Base-by-base conservation (phyloP, 805 yeast species). In the Pichia cabralensis region DNA sequence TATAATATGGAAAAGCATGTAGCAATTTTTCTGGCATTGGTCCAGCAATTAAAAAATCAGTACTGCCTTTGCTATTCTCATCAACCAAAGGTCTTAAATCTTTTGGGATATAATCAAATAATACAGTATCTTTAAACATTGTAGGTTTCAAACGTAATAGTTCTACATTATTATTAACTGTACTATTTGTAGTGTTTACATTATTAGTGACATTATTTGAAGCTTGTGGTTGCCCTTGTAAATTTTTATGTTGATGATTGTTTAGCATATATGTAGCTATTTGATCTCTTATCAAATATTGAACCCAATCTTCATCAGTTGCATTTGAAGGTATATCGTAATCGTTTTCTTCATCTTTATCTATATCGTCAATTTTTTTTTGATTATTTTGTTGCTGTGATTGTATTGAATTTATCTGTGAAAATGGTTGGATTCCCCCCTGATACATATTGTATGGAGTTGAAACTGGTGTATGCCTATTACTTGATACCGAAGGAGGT, bases 241-340 rank as follows among this genome's bases (percentile, higher is more conserved):
- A 28, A 8, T 31, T 24, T 13, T 33, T 34, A 14, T 31, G 36
- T n/a, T n/a, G n/a, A n/a, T n/a, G n/a, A n/a, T n/a, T n/a, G 6
- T 36, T 26, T 13, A 42, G 33, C 11, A 39, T 15, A 14, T 36
- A 30, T 11, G 39, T 36, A 6, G 33, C 23, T n/a, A 42, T 42
- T 23, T 42, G 45, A 28, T 49, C 56, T 34, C 61, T 43, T 6
- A 55, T 33, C 9, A 52, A 36, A 36, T 48, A 57, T 19, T 47
- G 49, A 5, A 58, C 42, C 62, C 62, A 58, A 35, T 58, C 61
- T 8, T 49, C 54, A 39, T 57, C 61, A 3, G 51, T 43, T 9
- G 40, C 39, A 19, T 12, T 17, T 8, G 40, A 27, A 5, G 44
- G 40, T 12, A 42, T 39, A n/a, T 40, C 44, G 5, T 39, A 37